Conservation (phyloP, 139 green algal species). For the Limnomonas spitsbergensis region DNA sequence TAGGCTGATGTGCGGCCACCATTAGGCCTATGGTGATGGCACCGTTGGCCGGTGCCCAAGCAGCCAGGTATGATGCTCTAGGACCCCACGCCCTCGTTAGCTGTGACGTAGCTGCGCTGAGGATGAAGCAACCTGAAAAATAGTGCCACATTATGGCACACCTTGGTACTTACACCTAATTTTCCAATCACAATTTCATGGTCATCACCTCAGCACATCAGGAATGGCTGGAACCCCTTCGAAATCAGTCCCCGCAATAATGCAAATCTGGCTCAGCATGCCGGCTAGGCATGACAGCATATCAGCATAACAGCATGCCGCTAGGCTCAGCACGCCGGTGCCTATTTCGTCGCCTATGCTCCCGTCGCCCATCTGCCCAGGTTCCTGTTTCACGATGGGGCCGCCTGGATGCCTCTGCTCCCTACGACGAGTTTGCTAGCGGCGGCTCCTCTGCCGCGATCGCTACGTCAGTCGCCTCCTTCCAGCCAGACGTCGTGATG, state of each 20-base stretch:
- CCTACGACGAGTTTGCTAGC: slow-evolving; percentile 50
- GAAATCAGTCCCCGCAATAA: no score
- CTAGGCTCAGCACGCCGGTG: not conserved
- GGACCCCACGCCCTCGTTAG: no score
- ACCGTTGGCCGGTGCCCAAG: no score
- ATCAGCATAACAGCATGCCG: not conserved
- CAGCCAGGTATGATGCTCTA: no score
- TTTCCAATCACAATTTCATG: not conserved
- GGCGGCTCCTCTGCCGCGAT: slow-evolving; percentile 10
- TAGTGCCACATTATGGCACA: no score
- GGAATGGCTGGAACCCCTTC: no score
- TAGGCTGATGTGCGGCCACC: no score
- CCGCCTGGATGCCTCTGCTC: slow-evolving; percentile 44
- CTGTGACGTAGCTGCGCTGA: no score
- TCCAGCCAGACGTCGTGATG: slow-evolving; percentile 45
- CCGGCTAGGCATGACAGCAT: not conserved
- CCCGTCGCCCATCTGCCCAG: slow-evolving; percentile 35
- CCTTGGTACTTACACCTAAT: no score
- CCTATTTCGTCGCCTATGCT: not conserved
- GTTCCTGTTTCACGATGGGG: slow-evolving; percentile 57
- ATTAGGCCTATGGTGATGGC: no score
- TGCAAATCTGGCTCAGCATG: no score
- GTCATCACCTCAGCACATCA: not conserved
- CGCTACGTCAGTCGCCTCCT: slow-evolving; percentile 28
- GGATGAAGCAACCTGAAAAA: no score